Evolutionary conservation across 1,139 yeast species (phyloP).

Genomic region (Taphrina populina): DNA sequence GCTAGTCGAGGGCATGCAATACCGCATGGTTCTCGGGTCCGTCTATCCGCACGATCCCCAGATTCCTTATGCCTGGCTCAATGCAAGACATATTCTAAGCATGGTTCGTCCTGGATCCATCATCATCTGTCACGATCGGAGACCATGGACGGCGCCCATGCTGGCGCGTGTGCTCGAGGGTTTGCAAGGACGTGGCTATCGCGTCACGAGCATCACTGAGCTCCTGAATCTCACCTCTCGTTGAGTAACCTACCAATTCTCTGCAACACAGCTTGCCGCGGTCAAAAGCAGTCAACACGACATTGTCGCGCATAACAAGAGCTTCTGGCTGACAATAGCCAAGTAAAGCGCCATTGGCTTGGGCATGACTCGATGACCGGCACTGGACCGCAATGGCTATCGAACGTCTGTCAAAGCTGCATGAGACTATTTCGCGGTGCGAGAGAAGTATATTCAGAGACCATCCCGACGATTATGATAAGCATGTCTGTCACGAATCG

Average conservation of each 20-base stretch:
- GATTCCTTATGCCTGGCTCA: conserved; percentile 17
- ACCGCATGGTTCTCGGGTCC: conserved; percentile 12
- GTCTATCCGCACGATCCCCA: conserved; percentile 33
- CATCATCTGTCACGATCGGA: conserved; percentile 32
- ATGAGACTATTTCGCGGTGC: no score
- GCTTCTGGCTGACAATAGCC: no score
- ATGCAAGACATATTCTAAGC: conserved; percentile 26
- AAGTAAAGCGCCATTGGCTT: no score
- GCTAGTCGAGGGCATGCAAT: neutral
- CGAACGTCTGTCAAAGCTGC: no score
- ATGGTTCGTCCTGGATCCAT: conserved; percentile 25
- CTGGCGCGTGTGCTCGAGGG: conserved; percentile 13
- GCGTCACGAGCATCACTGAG: conserved; percentile 7
- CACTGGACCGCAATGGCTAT: no score
- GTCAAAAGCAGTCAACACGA: no score
- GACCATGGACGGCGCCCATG: conserved; percentile 30
- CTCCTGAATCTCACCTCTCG: neutral
- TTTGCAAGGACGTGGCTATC: conserved; percentile 15
- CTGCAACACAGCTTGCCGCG: no score
- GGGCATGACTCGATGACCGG: no score
- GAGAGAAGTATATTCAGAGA: no score
- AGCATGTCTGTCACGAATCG: no score
- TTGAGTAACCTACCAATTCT: neutral
- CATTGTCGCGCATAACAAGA: no score
- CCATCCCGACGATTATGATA: no score